Conservation (phyloP, 2,329 filamentous ascomycete species). For the Fusarium scirpi region DNA sequence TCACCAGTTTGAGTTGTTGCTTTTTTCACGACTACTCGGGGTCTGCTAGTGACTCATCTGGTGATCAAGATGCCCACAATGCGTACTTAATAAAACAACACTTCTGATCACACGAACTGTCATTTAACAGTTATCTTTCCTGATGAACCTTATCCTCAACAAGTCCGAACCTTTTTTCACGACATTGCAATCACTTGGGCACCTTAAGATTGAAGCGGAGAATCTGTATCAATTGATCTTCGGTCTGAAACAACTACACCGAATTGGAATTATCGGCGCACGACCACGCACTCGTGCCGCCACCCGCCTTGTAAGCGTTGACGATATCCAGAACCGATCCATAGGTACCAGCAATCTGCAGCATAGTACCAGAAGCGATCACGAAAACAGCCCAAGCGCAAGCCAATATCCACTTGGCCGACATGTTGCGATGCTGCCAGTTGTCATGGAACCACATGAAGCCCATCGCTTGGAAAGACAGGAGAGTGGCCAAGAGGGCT, state of each 20-base stretch:
- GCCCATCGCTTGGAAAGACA: constrained; percentile 48
- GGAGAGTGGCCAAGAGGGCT: constrained; percentile 47
- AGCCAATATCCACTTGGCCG: constrained; percentile 3
- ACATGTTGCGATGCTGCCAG: constrained; percentile 32
- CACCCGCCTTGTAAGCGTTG: constrained; percentile 51
- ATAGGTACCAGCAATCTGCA: constrained; percentile 61
- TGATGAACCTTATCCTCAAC: too few relatives aligned
- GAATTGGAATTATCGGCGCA: constrained; percentile 59
- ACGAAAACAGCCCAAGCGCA: constrained; percentile 26
- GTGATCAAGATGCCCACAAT: too few relatives aligned
- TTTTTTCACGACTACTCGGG: too few relatives aligned
- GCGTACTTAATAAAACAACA: too few relatives aligned
- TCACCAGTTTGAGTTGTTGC: too few relatives aligned
- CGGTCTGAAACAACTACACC: neutral
- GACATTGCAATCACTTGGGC: too few relatives aligned
- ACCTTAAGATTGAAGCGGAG: neutral
- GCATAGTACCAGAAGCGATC: constrained; percentile 46
- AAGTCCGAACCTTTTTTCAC: too few relatives aligned
- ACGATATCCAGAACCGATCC: constrained; percentile 54
- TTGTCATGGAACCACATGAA: constrained; percentile 50
- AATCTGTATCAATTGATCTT: neutral
- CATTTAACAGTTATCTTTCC: too few relatives aligned
- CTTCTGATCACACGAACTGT: too few relatives aligned
- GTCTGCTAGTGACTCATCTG: too few relatives aligned
- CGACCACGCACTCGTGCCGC: constrained; percentile 55